A percentile compares a stretch with the other conserved stretches of the same genome.
Evolutionary conservation across 495 filamentous ascomycete genomes (phyloP).

Genomic region (Lasiosphaeris hirsuta): DNA sequence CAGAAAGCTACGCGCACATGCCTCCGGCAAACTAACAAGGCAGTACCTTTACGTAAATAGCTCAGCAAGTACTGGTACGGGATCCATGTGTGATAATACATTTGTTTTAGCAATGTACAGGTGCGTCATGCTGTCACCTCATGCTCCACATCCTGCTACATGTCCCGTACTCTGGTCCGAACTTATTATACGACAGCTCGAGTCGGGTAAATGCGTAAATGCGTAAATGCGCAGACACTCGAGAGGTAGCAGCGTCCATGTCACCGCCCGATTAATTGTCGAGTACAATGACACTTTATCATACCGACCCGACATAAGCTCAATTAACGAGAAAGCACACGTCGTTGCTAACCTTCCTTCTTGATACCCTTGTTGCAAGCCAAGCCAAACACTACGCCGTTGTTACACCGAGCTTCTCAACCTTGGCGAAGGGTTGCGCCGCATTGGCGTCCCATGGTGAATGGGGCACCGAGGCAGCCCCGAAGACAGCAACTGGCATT

Average conservation of each 20-base stretch:
- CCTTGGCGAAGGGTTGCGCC: neutral
- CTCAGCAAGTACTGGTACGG: neutral
- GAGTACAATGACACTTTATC: neutral
- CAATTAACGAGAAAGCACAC: slow-evolving; percentile 6
- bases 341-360: neutral
- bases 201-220: neutral
- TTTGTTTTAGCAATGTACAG: too few species aligned
- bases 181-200: neutral
- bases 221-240: slow-evolving; percentile 1
- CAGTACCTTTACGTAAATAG: slow-evolving; percentile 8
- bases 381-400: neutral
- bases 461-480: too few species aligned
- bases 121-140: neutral
- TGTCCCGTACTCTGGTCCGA: neutral
- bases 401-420: slow-evolving; percentile 8
- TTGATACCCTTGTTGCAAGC: neutral
- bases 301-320: slow-evolving; percentile 7
- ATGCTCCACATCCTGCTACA: neutral
- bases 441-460: neutral
- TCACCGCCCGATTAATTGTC: neutral
- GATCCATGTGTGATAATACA: neutral
- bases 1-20: neutral
- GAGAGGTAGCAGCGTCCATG: slow-evolving; percentile 5
- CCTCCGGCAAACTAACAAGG: neutral
- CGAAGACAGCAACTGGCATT: too few species aligned